Evolutionary conservation across 2,329 filamentous ascomycete genomes (phyloP), one percentile per base, ranked within the genome.

Genomic region (Xylaria sp.): DNA sequence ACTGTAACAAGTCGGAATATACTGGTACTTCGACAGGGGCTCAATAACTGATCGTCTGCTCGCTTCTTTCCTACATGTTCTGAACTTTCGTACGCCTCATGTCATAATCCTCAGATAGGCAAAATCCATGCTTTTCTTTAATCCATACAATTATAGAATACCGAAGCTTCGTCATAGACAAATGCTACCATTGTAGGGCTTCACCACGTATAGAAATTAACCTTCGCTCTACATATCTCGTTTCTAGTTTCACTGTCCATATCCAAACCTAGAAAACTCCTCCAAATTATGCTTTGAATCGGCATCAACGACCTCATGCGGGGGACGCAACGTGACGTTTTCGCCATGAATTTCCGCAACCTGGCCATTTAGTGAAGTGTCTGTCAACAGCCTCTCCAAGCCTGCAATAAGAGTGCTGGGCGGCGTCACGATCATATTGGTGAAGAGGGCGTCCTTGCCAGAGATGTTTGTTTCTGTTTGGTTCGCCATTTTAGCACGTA

Each of bases 271-370:
- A 6, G 36, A n/a, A 31, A 71, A 71, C 26, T 49, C 56, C 17
- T 20, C 61, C 4, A 71, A 11, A 28, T 87, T 87, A 79, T 48
- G 66, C 70, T 72, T 78, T 33, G 80, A 83, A 68, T 85, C 84
- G 51, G 81, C 82, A 70, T 87, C 85, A 26, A 86, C 83, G 71
- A 79, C 83, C 2, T 81, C 79, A 20, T 81, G 81, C 3, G 79
- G 79, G 36, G 82, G 77, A 0, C 84, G 79, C 33, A 85, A 75
- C 0, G 84, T 86, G 11, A 84, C 83, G n/a, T 76, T 80, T 13
- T 84, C 79, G 2, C 83, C 85, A 72, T 86, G 84, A 57, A 87
- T 82, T 76, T 87, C 85, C 0, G 82, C 84, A n/a, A 86, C 76
- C 26, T 80, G 77, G 0, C 85, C 85, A 0, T 78, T 84, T 57